Percentiles rank a stretch among this genome's conserved stretches.
Evolutionary conservation across 768 basidiomycete genomes (phyloP).

Genomic region (Agaricus blazei): DNA sequence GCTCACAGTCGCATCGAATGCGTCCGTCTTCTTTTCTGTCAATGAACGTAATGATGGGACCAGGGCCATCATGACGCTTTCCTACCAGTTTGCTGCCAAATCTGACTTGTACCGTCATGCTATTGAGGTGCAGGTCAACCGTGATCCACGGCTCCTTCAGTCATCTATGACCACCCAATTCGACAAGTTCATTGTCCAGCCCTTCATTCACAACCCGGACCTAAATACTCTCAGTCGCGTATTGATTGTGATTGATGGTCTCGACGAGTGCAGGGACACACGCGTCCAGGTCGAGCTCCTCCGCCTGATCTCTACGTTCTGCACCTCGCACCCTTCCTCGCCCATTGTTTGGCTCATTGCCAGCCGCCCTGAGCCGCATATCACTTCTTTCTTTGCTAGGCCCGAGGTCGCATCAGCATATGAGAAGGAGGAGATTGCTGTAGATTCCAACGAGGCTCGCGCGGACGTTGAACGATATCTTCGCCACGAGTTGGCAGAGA

Average conservation of each 20-base stretch:
- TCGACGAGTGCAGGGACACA: neutral
- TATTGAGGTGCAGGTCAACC: conserved; percentile 6
- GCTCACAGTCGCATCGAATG: neutral
- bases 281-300: neutral
- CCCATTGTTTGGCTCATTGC: neutral
- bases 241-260: neutral
- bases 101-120: neutral
- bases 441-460: neutral
- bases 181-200: conserved; percentile 12
- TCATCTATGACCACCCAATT: conserved; percentile 12
- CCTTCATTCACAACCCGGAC: neutral
- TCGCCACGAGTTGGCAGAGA: neutral
- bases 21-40: neutral
- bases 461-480: neutral
- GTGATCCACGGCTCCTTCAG: conserved; percentile 4
- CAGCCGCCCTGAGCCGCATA: neutral
- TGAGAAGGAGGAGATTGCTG: neutral
- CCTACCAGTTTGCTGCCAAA: conserved; percentile 15
- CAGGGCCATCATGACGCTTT: conserved; percentile 11
- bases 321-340: neutral
- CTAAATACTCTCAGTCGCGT: neutral
- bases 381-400: neutral
- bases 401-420: neutral
- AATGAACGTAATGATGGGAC: neutral
- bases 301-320: neutral